phyloP scores from a whole-genome alignment of 2,329 filamentous ascomycete species.

The Pleochaeta shiraiana region DNA sequence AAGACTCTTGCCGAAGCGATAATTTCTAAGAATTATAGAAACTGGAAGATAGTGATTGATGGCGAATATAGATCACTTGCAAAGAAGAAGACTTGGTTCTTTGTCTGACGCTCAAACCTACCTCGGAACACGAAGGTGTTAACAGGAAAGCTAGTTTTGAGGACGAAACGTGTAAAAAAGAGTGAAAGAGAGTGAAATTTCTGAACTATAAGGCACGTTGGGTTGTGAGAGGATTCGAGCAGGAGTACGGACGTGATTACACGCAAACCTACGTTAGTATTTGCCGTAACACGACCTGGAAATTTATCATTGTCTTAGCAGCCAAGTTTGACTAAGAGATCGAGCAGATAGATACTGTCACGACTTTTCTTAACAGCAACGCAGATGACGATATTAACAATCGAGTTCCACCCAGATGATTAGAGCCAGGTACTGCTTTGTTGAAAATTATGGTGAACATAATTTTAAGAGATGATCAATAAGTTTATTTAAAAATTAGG shows the following conservation, averaged over 20 bases:
- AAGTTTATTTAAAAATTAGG: too few species aligned
- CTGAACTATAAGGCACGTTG: neutral
- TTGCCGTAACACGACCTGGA: slow-evolving; percentile 3
- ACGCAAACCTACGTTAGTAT: neutral
- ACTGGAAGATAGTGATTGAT: neutral
- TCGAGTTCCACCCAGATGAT: neutral
- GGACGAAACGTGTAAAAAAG: neutral
- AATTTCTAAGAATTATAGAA: neutral
- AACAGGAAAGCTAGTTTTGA: neutral
- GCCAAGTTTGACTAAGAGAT: neutral
- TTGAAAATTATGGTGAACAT: too few species aligned
- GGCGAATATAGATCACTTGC: slow-evolving; percentile 3
- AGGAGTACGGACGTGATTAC: slow-evolving; percentile 1
- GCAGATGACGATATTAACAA: neutral
- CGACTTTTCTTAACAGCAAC: neutral
- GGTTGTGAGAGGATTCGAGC: neutral
- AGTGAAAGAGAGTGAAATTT: neutral
- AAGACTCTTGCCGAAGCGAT: neutral
- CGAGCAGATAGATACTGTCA: slow-evolving; percentile 2
- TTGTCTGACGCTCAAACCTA: neutral
- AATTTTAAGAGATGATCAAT: too few species aligned
- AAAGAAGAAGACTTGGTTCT: neutral
- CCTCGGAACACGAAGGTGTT: neutral
- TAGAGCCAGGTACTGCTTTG: neutral
- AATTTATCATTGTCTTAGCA: neutral